Conservation (phyloP, 106 monocot genomes). For the Dioscorea dumetorum region DNA sequence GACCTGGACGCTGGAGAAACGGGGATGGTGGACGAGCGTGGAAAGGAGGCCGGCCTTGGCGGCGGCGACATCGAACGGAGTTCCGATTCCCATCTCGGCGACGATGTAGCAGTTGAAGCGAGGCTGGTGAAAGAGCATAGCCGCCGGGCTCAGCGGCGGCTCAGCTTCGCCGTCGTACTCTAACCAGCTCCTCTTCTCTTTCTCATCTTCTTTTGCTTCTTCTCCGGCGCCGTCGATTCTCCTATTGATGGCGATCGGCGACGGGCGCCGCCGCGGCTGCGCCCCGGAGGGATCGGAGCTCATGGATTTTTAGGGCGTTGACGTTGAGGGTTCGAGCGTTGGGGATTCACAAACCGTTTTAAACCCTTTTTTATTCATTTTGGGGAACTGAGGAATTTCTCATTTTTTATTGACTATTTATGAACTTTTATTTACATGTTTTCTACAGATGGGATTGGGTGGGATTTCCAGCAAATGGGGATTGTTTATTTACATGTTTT, state of each 20-base stretch:
- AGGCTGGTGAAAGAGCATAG: constrained; percentile 64
- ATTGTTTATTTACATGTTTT: too few species aligned
- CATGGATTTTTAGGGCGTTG: too few species aligned
- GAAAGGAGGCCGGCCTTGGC: constrained; percentile 37
- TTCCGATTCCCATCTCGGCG: constrained; percentile 34
- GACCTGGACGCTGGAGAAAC: constrained; percentile 75
- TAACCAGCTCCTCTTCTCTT: background rate
- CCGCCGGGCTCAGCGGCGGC: constrained; percentile 58
- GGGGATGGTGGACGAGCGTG: constrained; percentile 53
- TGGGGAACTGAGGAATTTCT: too few species aligned
- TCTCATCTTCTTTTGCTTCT: background rate
- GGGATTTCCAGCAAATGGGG: too few species aligned
- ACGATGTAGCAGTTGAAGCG: constrained; percentile 71
- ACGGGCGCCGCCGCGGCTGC: background rate
- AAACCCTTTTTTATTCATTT: too few species aligned
- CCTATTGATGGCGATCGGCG: background rate
- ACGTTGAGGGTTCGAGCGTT: too few species aligned
- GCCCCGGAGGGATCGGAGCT: too few species aligned
- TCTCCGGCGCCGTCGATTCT: background rate
- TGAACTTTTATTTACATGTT: too few species aligned
- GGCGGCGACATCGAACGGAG: constrained; percentile 32
- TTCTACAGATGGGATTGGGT: too few species aligned
- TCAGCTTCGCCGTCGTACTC: constrained; percentile 3
- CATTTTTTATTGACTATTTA: too few species aligned
- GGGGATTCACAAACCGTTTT: too few species aligned